Conservation (phyloP, 345 rosid genomes). For the Sisymbrium altissimum region DNA sequence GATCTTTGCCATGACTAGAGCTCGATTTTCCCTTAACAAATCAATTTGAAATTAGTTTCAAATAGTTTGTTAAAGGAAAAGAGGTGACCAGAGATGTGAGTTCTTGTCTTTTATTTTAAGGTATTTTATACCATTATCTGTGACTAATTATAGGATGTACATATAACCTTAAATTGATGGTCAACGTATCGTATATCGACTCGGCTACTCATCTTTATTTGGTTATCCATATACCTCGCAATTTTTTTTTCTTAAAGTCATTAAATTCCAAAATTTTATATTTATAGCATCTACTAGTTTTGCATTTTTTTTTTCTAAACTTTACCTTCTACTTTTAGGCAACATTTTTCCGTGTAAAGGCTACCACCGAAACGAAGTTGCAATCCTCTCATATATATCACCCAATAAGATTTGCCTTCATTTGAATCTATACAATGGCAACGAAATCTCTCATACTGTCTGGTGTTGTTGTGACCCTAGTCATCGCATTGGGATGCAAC, state of each 20-base stretch:
- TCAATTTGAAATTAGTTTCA: conserved; percentile 28
- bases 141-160: conserved; percentile 9
- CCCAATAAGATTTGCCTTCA: not conserved
- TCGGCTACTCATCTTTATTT: not conserved
- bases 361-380: not conserved
- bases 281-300: conserved; percentile 1
- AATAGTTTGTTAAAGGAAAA: conserved; percentile 33
- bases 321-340: conserved; percentile 5
- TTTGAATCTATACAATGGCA: conserved; percentile 21
- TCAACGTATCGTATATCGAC: not conserved
- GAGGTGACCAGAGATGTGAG: conserved; percentile 14
- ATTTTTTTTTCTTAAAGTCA: not conserved
- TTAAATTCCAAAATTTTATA: not conserved
- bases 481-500: conserved; percentile 17
- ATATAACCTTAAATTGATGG: not conserved
- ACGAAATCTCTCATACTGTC: not conserved
- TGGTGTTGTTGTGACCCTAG: conserved; percentile 1
- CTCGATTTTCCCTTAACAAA: conserved; percentile 27
- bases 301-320: too few relatives aligned
- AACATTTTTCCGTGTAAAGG: not conserved
- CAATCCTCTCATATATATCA: conserved; percentile 11
- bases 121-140: conserved; percentile 11
- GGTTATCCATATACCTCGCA: conserved; percentile 17
- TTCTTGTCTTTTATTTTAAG: not conserved
- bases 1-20: conserved; percentile 26